Base-by-base conservation (phyloP, 805 yeast species). In the Candida rishiriensis region DNA sequence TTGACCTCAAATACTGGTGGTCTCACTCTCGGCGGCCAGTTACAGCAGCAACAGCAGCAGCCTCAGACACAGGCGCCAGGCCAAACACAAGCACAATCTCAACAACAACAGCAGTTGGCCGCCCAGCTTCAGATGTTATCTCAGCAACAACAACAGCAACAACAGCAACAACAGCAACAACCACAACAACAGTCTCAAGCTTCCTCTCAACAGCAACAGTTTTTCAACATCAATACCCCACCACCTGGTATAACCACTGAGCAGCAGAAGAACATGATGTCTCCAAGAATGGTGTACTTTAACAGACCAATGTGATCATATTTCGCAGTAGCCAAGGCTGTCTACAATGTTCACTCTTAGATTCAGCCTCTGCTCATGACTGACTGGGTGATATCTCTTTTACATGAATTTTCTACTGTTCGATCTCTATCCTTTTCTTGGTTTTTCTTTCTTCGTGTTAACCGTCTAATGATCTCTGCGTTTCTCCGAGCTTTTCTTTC, bases 221-320 rank as follows among this genome's bases (percentile, higher is more conserved):
- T 36, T 39, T 39, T 39, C 34, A 44, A 44, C 32, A 40, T 48
- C 28, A 47, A 41, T 33, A 46, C 48, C 15, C 52, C 55, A 14
- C 56, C 59, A 10, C 48, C 53, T 15, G 56, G 50, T 7, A 42
- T 47, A 10, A 32, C 47, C 11, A 37, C 45, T 10, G 57, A 56
- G 21, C 52, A 49, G 35, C 55, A 55, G 38, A 51, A 49, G 47
- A 47, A 40, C 29, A 37, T 49, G 1, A 41, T 53, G 28, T 54
- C 61, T 17, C 60, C 63, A 14, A 48, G 56, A 42, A 47, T 55
- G 53, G 46, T 54, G 40, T 55, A 51, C 38, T 52, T 44, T 37
- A 46, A 51, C 26, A 40, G 43, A 30, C 43, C 38, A 30, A 21
- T 34, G 26, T 39, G 26, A 39, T 10, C 12, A 15, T 11, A 11